Conservation (phyloP, 352 stramenopile species). For the Phytophthora brassicae region DNA sequence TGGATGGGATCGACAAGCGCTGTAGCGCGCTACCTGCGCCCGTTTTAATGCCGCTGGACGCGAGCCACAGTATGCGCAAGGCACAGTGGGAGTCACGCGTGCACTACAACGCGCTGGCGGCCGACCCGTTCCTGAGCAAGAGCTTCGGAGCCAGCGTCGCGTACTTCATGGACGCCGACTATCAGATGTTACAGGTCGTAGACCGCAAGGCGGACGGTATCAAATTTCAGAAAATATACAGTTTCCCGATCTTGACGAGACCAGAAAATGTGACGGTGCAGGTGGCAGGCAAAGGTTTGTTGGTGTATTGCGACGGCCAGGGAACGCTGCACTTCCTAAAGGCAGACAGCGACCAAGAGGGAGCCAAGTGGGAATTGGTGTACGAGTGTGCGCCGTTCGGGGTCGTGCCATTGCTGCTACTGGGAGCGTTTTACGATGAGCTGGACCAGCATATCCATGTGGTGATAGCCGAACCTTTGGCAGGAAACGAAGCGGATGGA, state of each 20-base stretch:
- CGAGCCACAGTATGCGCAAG: constrained; percentile 54
- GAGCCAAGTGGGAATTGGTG: constrained; percentile 38
- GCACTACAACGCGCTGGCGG: constrained; percentile 61
- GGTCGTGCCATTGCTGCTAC: constrained; percentile 38
- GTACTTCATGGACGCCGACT: constrained; percentile 70
- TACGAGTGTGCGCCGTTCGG: constrained; percentile 60
- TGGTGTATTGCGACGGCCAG: constrained; percentile 68
- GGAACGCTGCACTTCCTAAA: constrained; percentile 59
- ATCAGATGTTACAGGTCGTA: constrained; percentile 65
- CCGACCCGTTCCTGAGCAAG: constrained; percentile 57
- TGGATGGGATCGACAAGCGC: constrained; percentile 34
- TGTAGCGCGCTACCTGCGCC: constrained; percentile 28
- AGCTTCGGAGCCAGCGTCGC: constrained; percentile 39
- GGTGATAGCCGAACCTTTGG: constrained; percentile 50
- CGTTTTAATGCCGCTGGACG: constrained; percentile 48
- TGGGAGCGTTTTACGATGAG: constrained; percentile 54
- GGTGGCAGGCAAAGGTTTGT: constrained; percentile 57
- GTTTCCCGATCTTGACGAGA: constrained; percentile 40
- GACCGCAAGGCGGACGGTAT: constrained; percentile 18
- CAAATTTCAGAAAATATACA: constrained; percentile 40
- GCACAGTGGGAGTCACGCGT: constrained; percentile 75
- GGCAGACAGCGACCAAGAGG: constrained; percentile 27
- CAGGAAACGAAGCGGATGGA: constrained; percentile 44
- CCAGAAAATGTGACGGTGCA: constrained; percentile 67
- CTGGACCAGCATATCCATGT: constrained; percentile 39